Conservation (phyloP, 768 basidiomycete species). For the Phanerochaete carnosa region DNA sequence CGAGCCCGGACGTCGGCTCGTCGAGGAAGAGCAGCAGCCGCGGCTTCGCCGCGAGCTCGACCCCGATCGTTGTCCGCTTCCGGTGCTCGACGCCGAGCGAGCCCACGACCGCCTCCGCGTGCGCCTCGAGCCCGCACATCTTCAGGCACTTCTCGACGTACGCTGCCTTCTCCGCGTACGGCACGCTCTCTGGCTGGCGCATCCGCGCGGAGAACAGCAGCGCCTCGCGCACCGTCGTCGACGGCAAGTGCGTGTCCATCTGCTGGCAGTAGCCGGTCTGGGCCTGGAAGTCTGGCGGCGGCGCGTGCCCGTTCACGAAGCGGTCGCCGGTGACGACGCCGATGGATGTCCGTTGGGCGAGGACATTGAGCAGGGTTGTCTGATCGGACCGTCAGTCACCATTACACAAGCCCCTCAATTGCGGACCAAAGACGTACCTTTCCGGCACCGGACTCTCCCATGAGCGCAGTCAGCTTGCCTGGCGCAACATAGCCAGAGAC, state of each 20-base stretch:
- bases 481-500: conserved; percentile 81
- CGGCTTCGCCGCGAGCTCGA: conserved; percentile 82
- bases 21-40: conserved; percentile 81
- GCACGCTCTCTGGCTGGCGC: conserved; percentile 66
- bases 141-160: conserved; percentile 59
- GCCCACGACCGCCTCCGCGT: conserved; percentile 67
- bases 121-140: conserved; percentile 63
- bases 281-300: conserved; percentile 49
- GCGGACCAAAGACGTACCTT: conserved; percentile 28
- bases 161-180: conserved; percentile 68
- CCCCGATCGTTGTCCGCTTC: conserved; percentile 84
- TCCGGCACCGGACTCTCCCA: conserved; percentile 60
- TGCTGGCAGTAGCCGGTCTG: conserved; percentile 86
- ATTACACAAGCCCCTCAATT: not conserved
- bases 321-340: conserved; percentile 41
- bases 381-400: conserved; percentile 6
- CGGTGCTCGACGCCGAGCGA: conserved; percentile 67
- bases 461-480: conserved; percentile 74
- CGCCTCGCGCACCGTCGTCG: conserved; percentile 78
- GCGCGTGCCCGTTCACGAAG: conserved; percentile 41
- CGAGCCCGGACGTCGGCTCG: conserved; percentile 84
- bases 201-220: conserved; percentile 76
- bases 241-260: conserved; percentile 74
- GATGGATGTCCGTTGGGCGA: conserved; percentile 34
- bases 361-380: conserved; percentile 50